These are phyloP conservation scores for Vitis vinifera DNA, from an alignment of 164 flowering plant genomes.

Conservation along the genomic window ASM3070453v1 NC_081821.1:5700001-5700500, in stretches of 20 bases:
- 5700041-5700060: not conserved
- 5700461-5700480: constrained; percentile 82
- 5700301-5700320: not conserved
- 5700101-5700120: not conserved
- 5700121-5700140: constrained; percentile 1
- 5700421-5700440: constrained; percentile 41
- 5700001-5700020: not conserved
- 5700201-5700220: too few relatives aligned
- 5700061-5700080: not conserved
- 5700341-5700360: not conserved
- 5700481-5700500: constrained; percentile 89
- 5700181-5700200: too few relatives aligned
- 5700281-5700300: not conserved
- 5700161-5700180: too few relatives aligned
- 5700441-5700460: constrained; percentile 70
- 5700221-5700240: too few relatives aligned
- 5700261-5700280: not conserved
- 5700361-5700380: not conserved
- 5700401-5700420: not conserved
- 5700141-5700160: not conserved
- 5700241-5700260: not conserved
- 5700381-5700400: too few relatives aligned
- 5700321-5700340: not conserved
- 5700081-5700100: not conserved
- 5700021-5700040: not conserved